Conservation (phyloP, 768 basidiomycete genomes). For the Hypholoma fasciculare region DNA sequence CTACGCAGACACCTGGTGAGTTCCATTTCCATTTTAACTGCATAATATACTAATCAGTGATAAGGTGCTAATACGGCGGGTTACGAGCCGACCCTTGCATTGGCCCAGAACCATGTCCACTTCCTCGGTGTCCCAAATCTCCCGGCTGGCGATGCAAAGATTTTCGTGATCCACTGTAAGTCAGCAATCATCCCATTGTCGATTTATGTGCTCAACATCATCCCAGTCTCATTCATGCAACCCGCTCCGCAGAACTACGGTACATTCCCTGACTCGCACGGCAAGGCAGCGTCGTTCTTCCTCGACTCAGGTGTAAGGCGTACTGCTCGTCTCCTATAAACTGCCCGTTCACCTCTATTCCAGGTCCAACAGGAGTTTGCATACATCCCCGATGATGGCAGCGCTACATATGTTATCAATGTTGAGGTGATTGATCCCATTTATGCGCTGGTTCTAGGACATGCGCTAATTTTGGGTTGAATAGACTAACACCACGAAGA, state of each 20-base stretch:
- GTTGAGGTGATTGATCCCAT: constrained; percentile 45
- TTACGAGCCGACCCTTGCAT: constrained; percentile 75
- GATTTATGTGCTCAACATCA: background rate
- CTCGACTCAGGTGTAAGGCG: constrained; percentile 37
- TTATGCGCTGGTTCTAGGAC: background rate
- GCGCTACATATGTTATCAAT: constrained; percentile 57
- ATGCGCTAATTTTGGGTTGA: background rate
- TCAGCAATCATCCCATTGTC: background rate
- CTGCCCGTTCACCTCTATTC: background rate
- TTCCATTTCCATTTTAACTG: background rate
- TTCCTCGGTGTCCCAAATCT: constrained; percentile 74
- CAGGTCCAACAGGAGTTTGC: constrained; percentile 66
- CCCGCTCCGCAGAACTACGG: constrained; percentile 65
- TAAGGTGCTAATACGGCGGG: constrained; percentile 33
- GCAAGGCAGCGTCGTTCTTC: constrained; percentile 74
- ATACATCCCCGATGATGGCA: constrained; percentile 62
- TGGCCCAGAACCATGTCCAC: constrained; percentile 86
- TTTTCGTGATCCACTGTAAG: constrained; percentile 88
- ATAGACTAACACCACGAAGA: constrained; percentile 26
- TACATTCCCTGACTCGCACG: constrained; percentile 68
- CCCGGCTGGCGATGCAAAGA: constrained; percentile 67
- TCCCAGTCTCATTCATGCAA: constrained; percentile 77
- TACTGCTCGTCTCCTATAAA: background rate
- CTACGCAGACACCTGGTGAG: constrained; percentile 12
- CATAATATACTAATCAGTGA: background rate